Evolutionary conservation across 371 early-diverging fungal genomes (phyloP).

Genomic region (Mucor racemosus): DNA sequence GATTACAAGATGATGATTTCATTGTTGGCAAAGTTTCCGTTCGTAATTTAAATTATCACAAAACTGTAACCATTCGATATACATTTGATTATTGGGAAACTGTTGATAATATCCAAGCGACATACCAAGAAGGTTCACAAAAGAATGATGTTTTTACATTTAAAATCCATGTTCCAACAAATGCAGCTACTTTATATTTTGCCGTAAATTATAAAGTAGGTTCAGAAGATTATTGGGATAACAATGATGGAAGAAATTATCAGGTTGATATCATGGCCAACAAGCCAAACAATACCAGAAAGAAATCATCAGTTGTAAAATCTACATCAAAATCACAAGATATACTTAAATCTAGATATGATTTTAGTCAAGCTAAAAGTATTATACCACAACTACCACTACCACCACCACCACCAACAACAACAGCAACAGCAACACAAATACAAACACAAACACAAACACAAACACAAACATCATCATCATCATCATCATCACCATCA

Average conservation of each 20-base stretch:
- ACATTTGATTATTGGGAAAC: slow-evolving; percentile 73
- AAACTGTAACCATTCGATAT: slow-evolving; percentile 65
- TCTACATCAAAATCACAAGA: slow-evolving; percentile 12
- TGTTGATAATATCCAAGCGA: slow-evolving; percentile 22
- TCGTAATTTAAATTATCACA: slow-evolving; percentile 76
- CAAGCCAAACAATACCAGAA: background rate
- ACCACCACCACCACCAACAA: no score
- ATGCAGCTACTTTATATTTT: slow-evolving; percentile 41
- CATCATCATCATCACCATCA: background rate
- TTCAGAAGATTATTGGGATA: slow-evolving; percentile 30
- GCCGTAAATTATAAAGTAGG: slow-evolving; percentile 40
- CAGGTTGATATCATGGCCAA: slow-evolving; percentile 13
- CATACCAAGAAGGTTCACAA: slow-evolving; percentile 16
- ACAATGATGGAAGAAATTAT: slow-evolving; percentile 30
- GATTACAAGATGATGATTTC: slow-evolving; percentile 6
- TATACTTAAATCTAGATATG: slow-evolving; percentile 20
- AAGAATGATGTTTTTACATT: slow-evolving; percentile 27
- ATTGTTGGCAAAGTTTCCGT: slow-evolving; percentile 59
- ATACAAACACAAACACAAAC: background rate
- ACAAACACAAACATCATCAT: background rate
- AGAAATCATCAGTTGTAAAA: background rate
- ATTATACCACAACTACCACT: background rate
- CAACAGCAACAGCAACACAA: background rate
- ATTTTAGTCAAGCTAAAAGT: slow-evolving; percentile 26
- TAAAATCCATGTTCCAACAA: slow-evolving; percentile 28